Evolutionary conservation across 2,329 filamentous ascomycete species (phyloP), one percentile per base, ranked within the genome.

Genomic region (Domatiomyces catenatus): DNA sequence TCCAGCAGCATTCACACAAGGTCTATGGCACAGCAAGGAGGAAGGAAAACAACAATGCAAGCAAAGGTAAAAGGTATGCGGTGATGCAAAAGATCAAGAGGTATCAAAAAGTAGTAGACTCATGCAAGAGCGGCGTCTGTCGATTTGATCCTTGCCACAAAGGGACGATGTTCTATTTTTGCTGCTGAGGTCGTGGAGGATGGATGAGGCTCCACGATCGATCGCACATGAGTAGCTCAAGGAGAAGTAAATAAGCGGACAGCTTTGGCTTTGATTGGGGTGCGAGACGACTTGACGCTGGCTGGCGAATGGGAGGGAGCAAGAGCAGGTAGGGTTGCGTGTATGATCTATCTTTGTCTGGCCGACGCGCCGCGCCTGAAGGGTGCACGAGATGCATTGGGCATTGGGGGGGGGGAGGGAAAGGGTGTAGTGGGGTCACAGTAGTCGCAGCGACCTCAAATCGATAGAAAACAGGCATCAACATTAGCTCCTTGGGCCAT

Each of bases 1-100:
- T 59, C 67, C 66, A 63, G 66, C 66, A 68, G 66, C 61, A 60
- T 65, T 61, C 61, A 59, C 61, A 24, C 15, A 39, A 59, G 46
- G 56, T 65, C 61, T 65, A 63, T 60, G 57, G 58, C 62, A 61
- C 59, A 57, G 61, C 54, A 50, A 55, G 50, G 52, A 57, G 51
- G 54, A 54, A 44, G 47, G 49, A 47, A 53, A 52, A 52, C 56
- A 58, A 52, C 56, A 56, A 52, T 42, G 51, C 18, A 48, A 42
- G 47, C 3, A 42, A 20, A 26, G 47, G 28, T 22, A 24, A 24
- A 24, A 24, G 22, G 6, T 24, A 6, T 24, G 22, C 3, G n/a
- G 47, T 28, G 28, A 2, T 22, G 45, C 45, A 47, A 20, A 15
- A 42, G 47, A 48, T 28, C 32, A 39, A 19, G 18, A 28, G 19